Evolutionary conservation across 331 rosid species (phyloP), one percentile per base, ranked within the genome.

Genomic region (Quercus phellos): DNA sequence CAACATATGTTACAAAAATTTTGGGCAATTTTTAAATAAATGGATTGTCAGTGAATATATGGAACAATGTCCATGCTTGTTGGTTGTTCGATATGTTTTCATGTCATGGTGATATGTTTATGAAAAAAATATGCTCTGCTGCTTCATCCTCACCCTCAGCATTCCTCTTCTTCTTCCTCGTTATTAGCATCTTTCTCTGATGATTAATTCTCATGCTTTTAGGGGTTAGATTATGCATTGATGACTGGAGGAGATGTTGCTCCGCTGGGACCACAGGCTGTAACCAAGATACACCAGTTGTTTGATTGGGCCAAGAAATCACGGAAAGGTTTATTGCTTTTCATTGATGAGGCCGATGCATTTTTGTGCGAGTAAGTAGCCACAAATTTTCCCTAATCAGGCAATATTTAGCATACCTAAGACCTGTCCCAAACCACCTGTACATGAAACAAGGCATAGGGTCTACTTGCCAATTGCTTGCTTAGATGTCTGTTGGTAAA

Each of bases 231-330:
- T 84, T 94, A 94, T 73, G 99, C 99, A 61, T 87, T 94, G 84
- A 94, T 94, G 99, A 94, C 97, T 7, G 99, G 99, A 85, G 99
- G 99, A 55, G 99, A 94, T 85, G 99, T 94, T 81, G 97, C 97
- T 71, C 99, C 99, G 0, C 86, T 94, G 61, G 99, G 99, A 46
- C 78, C 98, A 30, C 97, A 93, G 86, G 99, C 99, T 77, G 99
- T 94, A 17, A 94, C 99, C 58, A 94, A 92, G 88, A 94, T 94
- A 76, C 99, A 94, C 82, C 93, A 92, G 83, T 78, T 94, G 86
- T 92, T 94, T 81, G 99, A 94, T 81, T 94, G 99, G 98, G 75
- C 96, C 66, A 94, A 91, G 86, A 94, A 94, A 70, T 94, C 99
- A 12, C 87, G 83, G 34, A 90, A 70, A 86, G 99, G 99, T 77